A percentile compares a stretch with the other conserved stretches of the same genome.
Evolutionary conservation across 2,329 filamentous ascomycete species (phyloP).

Genomic region (Cladobotryum mycophilum): DNA sequence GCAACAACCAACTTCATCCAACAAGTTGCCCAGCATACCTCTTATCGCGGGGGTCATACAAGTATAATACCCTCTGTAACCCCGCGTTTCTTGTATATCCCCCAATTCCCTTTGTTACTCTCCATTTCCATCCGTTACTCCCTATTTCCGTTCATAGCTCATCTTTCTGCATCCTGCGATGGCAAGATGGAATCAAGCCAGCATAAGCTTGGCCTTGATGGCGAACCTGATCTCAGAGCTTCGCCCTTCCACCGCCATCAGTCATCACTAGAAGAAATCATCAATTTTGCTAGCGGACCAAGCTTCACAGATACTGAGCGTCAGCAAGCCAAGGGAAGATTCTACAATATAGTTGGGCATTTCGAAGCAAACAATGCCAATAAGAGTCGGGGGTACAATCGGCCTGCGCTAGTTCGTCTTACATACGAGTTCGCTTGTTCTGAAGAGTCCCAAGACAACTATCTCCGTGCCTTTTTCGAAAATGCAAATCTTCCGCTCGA

Average conservation of each 20-base stretch:
- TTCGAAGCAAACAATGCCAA: background rate
- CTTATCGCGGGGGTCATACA: too few relatives aligned
- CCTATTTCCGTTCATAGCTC: too few relatives aligned
- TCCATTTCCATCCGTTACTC: too few relatives aligned
- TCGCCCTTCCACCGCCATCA: background rate
- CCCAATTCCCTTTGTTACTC: too few relatives aligned
- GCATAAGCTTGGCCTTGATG: too few relatives aligned
- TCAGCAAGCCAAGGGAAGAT: background rate
- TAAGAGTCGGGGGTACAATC: background rate
- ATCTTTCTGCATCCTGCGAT: too few relatives aligned
- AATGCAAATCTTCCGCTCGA: background rate
- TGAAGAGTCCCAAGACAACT: background rate
- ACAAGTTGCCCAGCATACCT: too few relatives aligned
- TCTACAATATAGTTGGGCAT: background rate
- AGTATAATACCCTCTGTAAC: too few relatives aligned
- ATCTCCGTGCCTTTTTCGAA: background rate
- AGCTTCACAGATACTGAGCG: background rate
- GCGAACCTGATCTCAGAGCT: too few relatives aligned
- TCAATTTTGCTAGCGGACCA: background rate
- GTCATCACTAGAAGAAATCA: background rate
- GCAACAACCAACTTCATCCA: too few relatives aligned
- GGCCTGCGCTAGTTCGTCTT: background rate
- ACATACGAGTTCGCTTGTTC: constrained; percentile 3
- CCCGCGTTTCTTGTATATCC: too few relatives aligned
- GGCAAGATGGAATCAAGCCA: too few relatives aligned